Conservation (phyloP, 2,329 filamentous ascomycete species). For the Chaetothyriales sp. region DNA sequence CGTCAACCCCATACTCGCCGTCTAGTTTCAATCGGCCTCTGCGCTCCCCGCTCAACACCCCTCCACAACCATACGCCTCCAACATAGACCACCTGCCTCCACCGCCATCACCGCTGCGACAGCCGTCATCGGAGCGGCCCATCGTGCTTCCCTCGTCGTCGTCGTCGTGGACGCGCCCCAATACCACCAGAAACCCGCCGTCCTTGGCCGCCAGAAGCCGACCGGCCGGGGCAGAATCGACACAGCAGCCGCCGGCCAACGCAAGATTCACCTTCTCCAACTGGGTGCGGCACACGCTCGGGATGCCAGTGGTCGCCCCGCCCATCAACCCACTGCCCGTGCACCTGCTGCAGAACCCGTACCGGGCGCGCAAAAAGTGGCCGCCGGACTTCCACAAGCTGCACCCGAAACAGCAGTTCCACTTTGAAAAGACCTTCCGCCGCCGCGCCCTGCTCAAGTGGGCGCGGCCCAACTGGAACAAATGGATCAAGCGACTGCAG, state of each 20-base stretch:
- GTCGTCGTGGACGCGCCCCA: neutral
- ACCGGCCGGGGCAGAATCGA: neutral
- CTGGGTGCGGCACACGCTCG: constrained; percentile 11
- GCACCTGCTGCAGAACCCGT: constrained; percentile 35
- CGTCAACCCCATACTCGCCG: constrained; percentile 10
- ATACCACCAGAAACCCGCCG: no score
- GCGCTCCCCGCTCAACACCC: constrained; percentile 2
- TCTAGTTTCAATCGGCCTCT: constrained; percentile 12
- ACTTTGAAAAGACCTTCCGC: constrained; percentile 51
- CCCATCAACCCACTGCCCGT: constrained; percentile 11
- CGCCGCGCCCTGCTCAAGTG: constrained; percentile 46
- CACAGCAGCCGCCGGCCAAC: neutral
- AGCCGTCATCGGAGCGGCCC: neutral
- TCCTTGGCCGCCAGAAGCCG: neutral
- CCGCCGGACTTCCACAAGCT: constrained; percentile 49
- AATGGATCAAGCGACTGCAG: constrained; percentile 42
- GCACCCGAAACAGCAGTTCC: constrained; percentile 50
- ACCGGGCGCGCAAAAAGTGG: constrained; percentile 47
- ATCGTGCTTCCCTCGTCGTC: neutral
- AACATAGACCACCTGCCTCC: neutral
- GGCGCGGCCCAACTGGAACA: constrained; percentile 42
- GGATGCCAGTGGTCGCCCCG: constrained; percentile 1
- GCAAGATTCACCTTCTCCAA: constrained; percentile 8
- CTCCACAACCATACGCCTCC: constrained; percentile 4
- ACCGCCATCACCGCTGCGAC: constrained; percentile 1